phyloP scores from a whole-genome alignment of 495 filamentous ascomycete species.

The Aspergillus mulundensis region DNA sequence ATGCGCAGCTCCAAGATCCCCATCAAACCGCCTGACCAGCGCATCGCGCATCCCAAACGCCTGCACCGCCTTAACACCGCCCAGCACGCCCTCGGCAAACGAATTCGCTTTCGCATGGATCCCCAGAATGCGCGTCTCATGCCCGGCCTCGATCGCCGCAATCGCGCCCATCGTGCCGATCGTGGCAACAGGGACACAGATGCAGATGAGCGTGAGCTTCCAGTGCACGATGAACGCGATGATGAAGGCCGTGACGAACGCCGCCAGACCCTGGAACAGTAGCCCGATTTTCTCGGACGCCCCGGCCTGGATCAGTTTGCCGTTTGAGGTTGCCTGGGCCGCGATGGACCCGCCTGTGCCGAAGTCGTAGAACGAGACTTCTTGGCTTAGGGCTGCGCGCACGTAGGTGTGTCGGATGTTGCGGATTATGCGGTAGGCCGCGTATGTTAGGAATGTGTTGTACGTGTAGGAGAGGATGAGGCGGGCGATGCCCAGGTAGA shows the following conservation, averaged over 20 bases:
- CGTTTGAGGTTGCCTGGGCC: slow-evolving; percentile 85
- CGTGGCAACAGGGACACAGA: slow-evolving; percentile 67
- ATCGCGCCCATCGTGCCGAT: slow-evolving; percentile 68
- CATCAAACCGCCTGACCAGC: slow-evolving; percentile 77
- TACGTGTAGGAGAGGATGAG: slow-evolving; percentile 3
- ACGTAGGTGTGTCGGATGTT: slow-evolving; percentile 1
- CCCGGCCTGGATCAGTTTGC: slow-evolving; percentile 82
- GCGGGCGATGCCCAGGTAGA: slow-evolving; percentile 2
- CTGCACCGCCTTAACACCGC: slow-evolving; percentile 82
- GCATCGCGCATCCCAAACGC: slow-evolving; percentile 90
- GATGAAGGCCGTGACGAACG: slow-evolving; percentile 83
- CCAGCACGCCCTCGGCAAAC: slow-evolving; percentile 90
- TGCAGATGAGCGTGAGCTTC: slow-evolving; percentile 77
- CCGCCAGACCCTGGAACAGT: slow-evolving; percentile 66
- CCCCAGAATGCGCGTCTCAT: slow-evolving; percentile 67
- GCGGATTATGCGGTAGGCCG: slow-evolving; percentile 3
- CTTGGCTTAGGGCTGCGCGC: slow-evolving; percentile 70
- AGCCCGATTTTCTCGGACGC: slow-evolving; percentile 83
- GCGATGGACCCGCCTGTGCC: slow-evolving; percentile 89
- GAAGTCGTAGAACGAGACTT: slow-evolving; percentile 89
- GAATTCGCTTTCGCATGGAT: slow-evolving; percentile 80
- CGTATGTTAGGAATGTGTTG: slow-evolving; percentile 2
- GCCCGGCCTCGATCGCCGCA: slow-evolving; percentile 64
- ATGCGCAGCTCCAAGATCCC: slow-evolving; percentile 66
- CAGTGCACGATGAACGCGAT: slow-evolving; percentile 83